These are phyloP conservation scores for Schizosaccharomyces versatilis DNA, from an alignment of 1,139 yeast genomes.

Conservation along the genomic window DNA sequence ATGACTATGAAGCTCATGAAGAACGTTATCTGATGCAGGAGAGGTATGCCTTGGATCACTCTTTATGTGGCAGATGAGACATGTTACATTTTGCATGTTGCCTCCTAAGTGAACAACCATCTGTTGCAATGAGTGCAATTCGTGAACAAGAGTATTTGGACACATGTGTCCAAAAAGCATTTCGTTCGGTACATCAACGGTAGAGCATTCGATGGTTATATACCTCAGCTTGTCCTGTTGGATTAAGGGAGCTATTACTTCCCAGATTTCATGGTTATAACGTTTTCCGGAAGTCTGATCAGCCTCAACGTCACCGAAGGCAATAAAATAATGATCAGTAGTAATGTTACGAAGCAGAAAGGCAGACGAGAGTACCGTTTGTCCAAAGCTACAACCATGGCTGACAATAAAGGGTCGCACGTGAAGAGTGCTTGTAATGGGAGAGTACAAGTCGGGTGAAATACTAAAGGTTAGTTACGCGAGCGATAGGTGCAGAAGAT, in stretches of 20 bases:
- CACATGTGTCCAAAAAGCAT: slow-evolving; percentile 2
- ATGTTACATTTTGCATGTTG: neutral
- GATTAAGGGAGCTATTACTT: neutral
- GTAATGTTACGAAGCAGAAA: neutral
- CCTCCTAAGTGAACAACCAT: neutral
- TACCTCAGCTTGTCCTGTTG: neutral
- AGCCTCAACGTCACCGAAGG: slow-evolving; percentile 3
- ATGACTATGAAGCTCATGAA: neutral
- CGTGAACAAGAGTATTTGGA: neutral
- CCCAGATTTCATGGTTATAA: neutral
- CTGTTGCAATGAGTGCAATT: neutral
- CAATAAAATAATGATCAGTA: neutral
- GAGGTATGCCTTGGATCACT: neutral
- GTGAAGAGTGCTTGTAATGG: neutral
- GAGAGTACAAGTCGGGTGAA: neutral
- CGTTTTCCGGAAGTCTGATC: neutral
- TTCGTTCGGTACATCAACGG: neutral
- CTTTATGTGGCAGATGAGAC: neutral
- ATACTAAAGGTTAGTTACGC: neutral
- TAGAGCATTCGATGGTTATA: slow-evolving; percentile 3
- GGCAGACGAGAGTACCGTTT: neutral
- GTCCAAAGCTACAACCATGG: neutral
- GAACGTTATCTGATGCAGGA: neutral
- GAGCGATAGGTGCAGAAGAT: no score
- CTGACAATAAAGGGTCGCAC: neutral